Conservation (phyloP, 495 filamentous ascomycete species). For the Amphirosellinia nigrospora region DNA sequence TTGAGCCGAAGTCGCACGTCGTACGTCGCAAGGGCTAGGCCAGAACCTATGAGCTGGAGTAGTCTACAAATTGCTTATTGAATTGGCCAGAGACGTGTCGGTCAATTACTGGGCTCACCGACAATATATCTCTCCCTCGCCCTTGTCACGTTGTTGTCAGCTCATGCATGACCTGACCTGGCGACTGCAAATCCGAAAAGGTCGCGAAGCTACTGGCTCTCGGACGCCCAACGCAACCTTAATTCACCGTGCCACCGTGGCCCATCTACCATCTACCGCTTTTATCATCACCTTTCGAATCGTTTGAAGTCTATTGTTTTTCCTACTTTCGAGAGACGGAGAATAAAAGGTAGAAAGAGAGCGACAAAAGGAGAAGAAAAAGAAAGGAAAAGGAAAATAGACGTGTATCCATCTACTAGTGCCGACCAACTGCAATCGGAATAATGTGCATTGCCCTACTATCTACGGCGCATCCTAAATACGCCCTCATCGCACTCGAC, state of each 20-base stretch:
- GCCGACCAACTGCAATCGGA: neutral
- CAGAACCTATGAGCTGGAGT: conserved; percentile 13
- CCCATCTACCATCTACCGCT: conserved; percentile 4
- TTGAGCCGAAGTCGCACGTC: conserved; percentile 16
- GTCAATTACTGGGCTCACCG: conserved; percentile 16
- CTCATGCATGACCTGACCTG: conserved; percentile 24
- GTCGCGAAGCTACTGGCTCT: conserved; percentile 22
- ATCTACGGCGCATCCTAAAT: conserved; percentile 88
- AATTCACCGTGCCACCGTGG: conserved; percentile 21
- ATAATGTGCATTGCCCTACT: conserved; percentile 91
- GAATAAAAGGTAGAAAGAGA: neutral
- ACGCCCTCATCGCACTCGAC: conserved; percentile 86
- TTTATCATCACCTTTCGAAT: neutral
- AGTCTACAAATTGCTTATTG: neutral
- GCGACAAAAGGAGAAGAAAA: neutral
- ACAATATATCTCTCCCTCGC: neutral
- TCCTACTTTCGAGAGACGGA: neutral
- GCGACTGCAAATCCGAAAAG: conserved; percentile 1
- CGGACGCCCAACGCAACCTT: conserved; percentile 24
- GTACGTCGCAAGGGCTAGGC: conserved; percentile 8
- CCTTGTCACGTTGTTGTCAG: conserved; percentile 20
- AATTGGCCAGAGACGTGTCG: conserved; percentile 19
- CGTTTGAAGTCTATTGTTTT: too few species aligned
- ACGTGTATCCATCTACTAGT: neutral
- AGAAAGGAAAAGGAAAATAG: neutral